Base-by-base conservation (phyloP, 352 stramenopile genomes). In the Blastocystis sp. region DNA sequence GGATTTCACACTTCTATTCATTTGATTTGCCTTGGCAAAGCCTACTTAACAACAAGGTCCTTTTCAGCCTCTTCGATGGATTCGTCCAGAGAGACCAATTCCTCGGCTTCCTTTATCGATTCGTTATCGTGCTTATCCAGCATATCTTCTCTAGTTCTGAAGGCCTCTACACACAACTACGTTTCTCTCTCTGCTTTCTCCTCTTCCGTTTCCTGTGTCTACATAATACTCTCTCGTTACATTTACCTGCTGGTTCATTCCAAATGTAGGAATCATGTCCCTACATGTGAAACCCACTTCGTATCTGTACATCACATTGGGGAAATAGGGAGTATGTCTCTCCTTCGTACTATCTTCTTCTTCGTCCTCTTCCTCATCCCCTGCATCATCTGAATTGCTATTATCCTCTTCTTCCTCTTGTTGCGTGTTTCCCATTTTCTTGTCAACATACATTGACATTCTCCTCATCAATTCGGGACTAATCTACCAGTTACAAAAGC, bases 81-180 rank as follows among this genome's bases (percentile, higher is more conserved):
- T 27, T 57, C 44, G 8, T 78, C n/a, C 4, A 34, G 11, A 36
- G 49, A n/a, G 0, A n/a, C 18, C 4, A 78, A 59, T 21, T 38
- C 24, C 42, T 78, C n/a, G 8, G 18, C 16, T 29, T 78, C 67
- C 48, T 29, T n/a, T 24, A 29, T 16, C 67, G 32, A 34, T 16
- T 59, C 67, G 3, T 57, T 44, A n/a, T 78, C 67, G 36, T 78
- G 49, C 24, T 57, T 78, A 16, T 61, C 53, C 44, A 78, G 49
- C 0, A 61, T 56, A 2, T 57, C 44, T 11, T 78, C 44, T 63
- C 67, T 78, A 78, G 2, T 32, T 18, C 14, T 61, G 9, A 61
- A 4, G 1, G 4, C 14, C 4, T 57, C 1, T 42, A 4, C 18
- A 59, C 8, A 11, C 18, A 34, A 27, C 14, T n/a, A 78, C 67